Percentiles rank a stretch among this genome's conserved stretches.
Conservation (phyloP, 495 filamentous ascomycete genomes). For the Penicillium flavigenum region DNA sequence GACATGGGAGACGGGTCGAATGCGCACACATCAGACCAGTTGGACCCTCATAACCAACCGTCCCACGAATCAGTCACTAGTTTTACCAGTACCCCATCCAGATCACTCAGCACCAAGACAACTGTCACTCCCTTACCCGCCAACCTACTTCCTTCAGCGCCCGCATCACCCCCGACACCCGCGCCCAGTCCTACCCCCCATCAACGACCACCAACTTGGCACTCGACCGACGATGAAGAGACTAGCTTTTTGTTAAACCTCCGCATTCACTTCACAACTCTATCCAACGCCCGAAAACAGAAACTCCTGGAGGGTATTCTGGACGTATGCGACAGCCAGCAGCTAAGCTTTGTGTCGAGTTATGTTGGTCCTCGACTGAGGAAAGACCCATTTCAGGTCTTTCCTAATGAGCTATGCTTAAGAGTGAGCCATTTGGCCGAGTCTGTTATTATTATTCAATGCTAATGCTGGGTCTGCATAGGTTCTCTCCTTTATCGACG, state of each 20-base stretch:
- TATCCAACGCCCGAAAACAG: conserved; percentile 56
- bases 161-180: conserved; percentile 67
- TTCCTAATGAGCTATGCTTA: conserved; percentile 90
- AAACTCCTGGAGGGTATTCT: conserved; percentile 77
- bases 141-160: conserved; percentile 63
- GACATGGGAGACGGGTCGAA: conserved; percentile 31
- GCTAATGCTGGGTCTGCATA: conserved; percentile 31
- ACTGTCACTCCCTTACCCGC: conserved; percentile 52
- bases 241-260: conserved; percentile 55
- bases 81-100: conserved; percentile 43
- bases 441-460: conserved; percentile 3
- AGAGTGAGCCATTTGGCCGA: conserved; percentile 55
- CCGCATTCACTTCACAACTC: conserved; percentile 53
- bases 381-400: conserved; percentile 87
- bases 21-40: conserved; percentile 34
- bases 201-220: conserved; percentile 59
- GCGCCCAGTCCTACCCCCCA: conserved; percentile 67
- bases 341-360: conserved; percentile 90
- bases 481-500: conserved; percentile 93
- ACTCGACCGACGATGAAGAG: conserved; percentile 56
- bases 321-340: conserved; percentile 88
- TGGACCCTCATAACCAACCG: conserved; percentile 33
- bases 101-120: conserved; percentile 54
- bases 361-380: conserved; percentile 90
- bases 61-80: conserved; percentile 36